phyloP scores from a whole-genome alignment of 208 protist genomes.

The Novymonas esmeraldas region DNA sequence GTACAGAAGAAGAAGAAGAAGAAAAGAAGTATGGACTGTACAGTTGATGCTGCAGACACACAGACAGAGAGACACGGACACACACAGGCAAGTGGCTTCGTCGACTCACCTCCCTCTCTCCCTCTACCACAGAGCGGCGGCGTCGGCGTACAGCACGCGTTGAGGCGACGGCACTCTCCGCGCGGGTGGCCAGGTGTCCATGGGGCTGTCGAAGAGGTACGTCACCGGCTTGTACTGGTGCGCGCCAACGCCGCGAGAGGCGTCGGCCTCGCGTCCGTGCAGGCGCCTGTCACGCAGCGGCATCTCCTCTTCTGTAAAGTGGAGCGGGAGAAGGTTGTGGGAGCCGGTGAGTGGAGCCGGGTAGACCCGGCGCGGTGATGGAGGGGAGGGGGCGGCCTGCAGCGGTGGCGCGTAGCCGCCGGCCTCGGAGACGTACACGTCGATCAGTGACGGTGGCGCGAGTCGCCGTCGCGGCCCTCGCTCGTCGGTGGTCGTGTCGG shows the following conservation, averaged over 20 bases:
- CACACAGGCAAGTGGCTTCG: background rate
- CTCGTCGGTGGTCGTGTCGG: background rate
- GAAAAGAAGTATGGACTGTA: background rate
- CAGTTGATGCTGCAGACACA: no score
- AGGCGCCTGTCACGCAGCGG: no score
- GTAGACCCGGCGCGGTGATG: background rate
- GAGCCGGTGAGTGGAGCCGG: background rate
- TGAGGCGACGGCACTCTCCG: conserved; percentile 9
- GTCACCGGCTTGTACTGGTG: conserved; percentile 33
- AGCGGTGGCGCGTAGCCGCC: background rate
- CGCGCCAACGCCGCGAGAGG: conserved; percentile 9
- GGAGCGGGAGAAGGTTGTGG: no score
- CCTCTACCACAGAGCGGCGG: conserved; percentile 17
- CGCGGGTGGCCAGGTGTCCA: conserved; percentile 19
- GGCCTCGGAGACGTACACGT: conserved; percentile 23
- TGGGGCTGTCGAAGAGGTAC: conserved; percentile 34
- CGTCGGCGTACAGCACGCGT: conserved; percentile 14
- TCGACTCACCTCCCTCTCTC: background rate
- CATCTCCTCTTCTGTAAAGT: no score
- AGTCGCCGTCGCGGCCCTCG: background rate
- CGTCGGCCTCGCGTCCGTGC: no score
- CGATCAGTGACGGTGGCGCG: conserved; percentile 7
- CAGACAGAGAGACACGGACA: no score
- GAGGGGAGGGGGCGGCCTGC: background rate
- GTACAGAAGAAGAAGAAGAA: background rate